phyloP scores from a whole-genome alignment of 805 yeast genomes.

The Myxozyma nipponensis region DNA sequence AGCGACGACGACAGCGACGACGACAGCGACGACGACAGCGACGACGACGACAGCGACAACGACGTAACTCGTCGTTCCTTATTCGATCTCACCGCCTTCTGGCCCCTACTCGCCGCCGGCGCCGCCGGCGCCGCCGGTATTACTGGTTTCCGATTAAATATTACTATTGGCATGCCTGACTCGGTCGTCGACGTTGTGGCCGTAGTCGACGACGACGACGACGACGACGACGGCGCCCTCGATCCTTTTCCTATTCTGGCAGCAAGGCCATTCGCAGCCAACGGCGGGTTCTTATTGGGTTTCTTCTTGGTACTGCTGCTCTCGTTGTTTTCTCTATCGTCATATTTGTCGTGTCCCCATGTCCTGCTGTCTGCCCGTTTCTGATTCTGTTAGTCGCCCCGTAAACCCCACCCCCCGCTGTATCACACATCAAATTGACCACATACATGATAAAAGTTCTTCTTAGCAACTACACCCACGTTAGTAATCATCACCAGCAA shows the following conservation, averaged over 20 bases:
- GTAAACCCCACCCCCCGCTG: too few relatives aligned
- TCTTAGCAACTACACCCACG: too few relatives aligned
- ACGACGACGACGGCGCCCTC: too few relatives aligned
- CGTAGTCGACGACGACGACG: too few relatives aligned
- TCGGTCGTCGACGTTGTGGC: too few relatives aligned
- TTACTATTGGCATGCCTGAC: too few relatives aligned
- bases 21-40: conserved; percentile 1
- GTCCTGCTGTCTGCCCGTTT: conserved; percentile 14
- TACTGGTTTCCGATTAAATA: not conserved
- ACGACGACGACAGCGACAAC: not conserved
- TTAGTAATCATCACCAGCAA: too few relatives aligned
- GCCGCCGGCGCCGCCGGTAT: not conserved
- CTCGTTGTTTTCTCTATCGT: not conserved
- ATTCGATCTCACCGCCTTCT: not conserved
- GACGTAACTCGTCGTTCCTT: not conserved
- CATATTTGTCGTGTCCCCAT: conserved; percentile 22
- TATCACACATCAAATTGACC: too few relatives aligned
- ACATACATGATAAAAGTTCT: too few relatives aligned
- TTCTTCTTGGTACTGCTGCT: not conserved
- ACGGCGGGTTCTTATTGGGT: conserved; percentile 1
- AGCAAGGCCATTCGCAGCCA: conserved; percentile 21
- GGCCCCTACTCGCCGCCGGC: not conserved
- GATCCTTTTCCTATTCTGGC: conserved; percentile 25
- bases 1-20: not conserved
- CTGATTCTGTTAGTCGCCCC: not conserved